Percentiles rank a stretch among this genome's conserved stretches.
Evolutionary conservation across 2,329 filamentous ascomycete genomes (phyloP).

Genomic region (Aspergillus sergii): DNA sequence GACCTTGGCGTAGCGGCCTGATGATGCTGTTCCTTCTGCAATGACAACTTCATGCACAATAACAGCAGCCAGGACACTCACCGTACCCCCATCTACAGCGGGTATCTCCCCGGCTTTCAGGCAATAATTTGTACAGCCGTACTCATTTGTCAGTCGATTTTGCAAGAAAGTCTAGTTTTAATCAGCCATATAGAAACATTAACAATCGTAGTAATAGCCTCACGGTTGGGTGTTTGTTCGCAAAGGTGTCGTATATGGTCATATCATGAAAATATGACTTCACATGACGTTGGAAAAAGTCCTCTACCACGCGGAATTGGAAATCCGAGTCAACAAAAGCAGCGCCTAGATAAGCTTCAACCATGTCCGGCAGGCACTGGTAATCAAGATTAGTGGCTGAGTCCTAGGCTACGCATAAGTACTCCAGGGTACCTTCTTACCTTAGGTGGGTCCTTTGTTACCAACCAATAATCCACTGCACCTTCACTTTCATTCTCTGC

Average conservation of each 20-base stretch:
- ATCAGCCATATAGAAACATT: conserved; percentile 7
- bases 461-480: conserved; percentile 47
- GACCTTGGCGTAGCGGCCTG: conserved; percentile 72
- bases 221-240: conserved; percentile 78
- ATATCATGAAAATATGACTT: conserved; percentile 83
- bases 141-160: conserved; percentile 63
- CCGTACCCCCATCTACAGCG: conserved; percentile 47
- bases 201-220: conserved; percentile 14
- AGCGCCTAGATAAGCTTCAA: conserved; percentile 87
- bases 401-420: not conserved
- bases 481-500: conserved; percentile 34
- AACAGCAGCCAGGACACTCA: conserved; percentile 67
- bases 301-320: conserved; percentile 70
- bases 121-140: conserved; percentile 65
- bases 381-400: conserved; percentile 6
- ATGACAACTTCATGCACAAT: conserved; percentile 73
- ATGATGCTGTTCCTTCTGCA: conserved; percentile 63
- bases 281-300: conserved; percentile 77
- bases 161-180: conserved; percentile 62
- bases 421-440: conserved; percentile 21
- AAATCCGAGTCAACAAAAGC: conserved; percentile 89
- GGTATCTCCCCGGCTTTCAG: conserved; percentile 51
- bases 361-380: conserved; percentile 74
- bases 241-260: conserved; percentile 82
- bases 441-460: conserved; percentile 47